These are phyloP conservation scores for Prosopis cineraria DNA, from an alignment of 306 rosid genomes.

Conservation along the genomic window DNA sequence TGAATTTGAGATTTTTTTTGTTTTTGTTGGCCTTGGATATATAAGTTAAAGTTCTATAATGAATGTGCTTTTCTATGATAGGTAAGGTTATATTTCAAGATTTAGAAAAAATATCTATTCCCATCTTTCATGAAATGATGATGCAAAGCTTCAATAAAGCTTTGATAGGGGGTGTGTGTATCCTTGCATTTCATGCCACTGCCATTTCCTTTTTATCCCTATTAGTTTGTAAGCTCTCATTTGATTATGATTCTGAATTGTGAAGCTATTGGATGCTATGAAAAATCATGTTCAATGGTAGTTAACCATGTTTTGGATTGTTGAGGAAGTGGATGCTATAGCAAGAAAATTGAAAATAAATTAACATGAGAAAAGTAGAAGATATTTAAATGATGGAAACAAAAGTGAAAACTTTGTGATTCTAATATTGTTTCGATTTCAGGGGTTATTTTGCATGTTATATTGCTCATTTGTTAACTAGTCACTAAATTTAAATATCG, in stretches of 20 bases:
- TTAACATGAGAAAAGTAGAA: not conserved
- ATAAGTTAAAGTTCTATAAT: not conserved
- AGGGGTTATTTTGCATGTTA: not conserved
- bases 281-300: too few relatives aligned
- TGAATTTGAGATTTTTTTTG: too few relatives aligned
- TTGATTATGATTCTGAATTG: too few relatives aligned
- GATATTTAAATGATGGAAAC: not conserved
- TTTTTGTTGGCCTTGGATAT: too few relatives aligned
- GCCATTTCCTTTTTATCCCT: not conserved
- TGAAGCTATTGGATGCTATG: too few relatives aligned
- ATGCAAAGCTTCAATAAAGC: not conserved
- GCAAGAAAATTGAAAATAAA: not conserved
- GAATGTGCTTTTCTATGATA: not conserved
- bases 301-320: not conserved
- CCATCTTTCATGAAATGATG: not conserved
- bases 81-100: too few relatives aligned
- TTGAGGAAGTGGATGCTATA: not conserved
- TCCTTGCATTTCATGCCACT: not conserved
- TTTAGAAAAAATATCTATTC: too few relatives aligned
- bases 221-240: not conserved
- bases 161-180: not conserved
- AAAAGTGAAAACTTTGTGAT: not conserved
- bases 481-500: not conserved
- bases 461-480: not conserved
- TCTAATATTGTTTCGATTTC: not conserved